Conservation (phyloP, 495 filamentous ascomycete genomes). For the Penicillium paradoxum region DNA sequence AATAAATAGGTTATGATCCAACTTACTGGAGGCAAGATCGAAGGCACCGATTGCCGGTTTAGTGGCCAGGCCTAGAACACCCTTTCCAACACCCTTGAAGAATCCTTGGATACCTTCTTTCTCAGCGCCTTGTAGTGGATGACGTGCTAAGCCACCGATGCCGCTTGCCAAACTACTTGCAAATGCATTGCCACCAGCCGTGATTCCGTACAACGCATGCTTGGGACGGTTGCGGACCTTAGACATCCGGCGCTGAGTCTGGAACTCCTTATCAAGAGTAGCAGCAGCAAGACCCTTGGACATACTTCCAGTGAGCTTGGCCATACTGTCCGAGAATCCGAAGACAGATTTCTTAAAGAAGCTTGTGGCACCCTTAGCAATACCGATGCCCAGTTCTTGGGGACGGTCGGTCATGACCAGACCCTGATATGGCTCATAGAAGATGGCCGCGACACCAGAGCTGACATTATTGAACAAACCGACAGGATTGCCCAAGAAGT, state of each 20-base stretch:
- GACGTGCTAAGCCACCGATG: conserved; percentile 85
- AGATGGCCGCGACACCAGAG: conserved; percentile 93
- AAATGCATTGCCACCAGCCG: conserved; percentile 91
- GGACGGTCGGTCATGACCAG: conserved; percentile 93
- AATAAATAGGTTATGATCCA: not conserved
- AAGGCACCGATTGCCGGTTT: conserved; percentile 97
- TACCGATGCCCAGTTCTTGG: conserved; percentile 88
- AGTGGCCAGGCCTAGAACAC: conserved; percentile 83
- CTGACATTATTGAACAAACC: conserved; percentile 97
- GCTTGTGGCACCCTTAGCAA: conserved; percentile 92
- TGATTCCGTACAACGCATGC: conserved; percentile 94
- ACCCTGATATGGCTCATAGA: conserved; percentile 98
- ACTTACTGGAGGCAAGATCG: conserved; percentile 79
- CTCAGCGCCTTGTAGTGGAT: conserved; percentile 92
- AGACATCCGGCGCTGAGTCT: conserved; percentile 90
- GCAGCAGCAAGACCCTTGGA: conserved; percentile 93
- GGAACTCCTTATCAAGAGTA: conserved; percentile 96
- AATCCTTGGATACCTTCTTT: conserved; percentile 91
- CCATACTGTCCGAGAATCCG: conserved; percentile 91
- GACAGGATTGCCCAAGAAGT: conserved; percentile 98
- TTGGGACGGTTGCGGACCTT: conserved; percentile 91
- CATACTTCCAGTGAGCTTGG: conserved; percentile 93
- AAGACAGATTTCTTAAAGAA: conserved; percentile 99
- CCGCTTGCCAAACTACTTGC: conserved; percentile 87
- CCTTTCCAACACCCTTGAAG: conserved; percentile 96